Base-by-base conservation (phyloP, 2,329 filamentous ascomycete genomes). In the Colletotrichum lini region DNA sequence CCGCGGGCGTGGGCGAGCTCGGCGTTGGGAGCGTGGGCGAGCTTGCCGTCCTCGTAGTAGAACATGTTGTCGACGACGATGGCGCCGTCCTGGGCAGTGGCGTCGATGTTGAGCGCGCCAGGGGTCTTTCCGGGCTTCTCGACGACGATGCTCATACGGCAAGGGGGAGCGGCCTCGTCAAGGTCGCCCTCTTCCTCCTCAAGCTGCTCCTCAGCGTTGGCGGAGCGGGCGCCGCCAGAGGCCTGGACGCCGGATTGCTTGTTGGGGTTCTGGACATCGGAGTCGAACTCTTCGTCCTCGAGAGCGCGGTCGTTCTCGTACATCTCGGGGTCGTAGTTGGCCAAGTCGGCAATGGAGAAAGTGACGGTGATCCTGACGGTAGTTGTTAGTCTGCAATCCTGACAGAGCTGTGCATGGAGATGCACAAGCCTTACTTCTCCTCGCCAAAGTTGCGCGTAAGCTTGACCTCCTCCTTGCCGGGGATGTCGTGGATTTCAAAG, bases 41-140 rank as follows among this genome's bases (percentile, higher is more conserved):
- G 85, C 70, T 93, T 91, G 72, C 92, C 87, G 76, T 95, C 92
- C 77, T 90, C 87, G 86, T 94, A 97, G 88, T 94, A 96, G 83
- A 93, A 95, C 78, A 98, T 90, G 84, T 96, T 96, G 81, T 98
- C 94, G 79, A 98, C 92, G 77, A 94, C 87, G 81, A 98, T 92
- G 80, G 91, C 87, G 77, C 95, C 95, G 76, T 98, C 94, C 84
- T 96, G 93, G 42, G 94, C 94, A 72, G 93, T 87, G 72, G 95
- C 93, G 82, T 98, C 94, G 77, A 99, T 91, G 82, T 93, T 91
- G 74, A 99, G 88, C 38, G 94, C 94, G 72, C 96, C 95, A 35
- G 75, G 59, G 26, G 78, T 76, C 79, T 94, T 93, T 83, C 89
- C 90, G 72, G 93, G 88, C 87, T 98, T 97, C 88, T 97, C 94